phyloP scores from a whole-genome alignment of 768 basidiomycete genomes.

The Pulveroboletus sp. region DNA sequence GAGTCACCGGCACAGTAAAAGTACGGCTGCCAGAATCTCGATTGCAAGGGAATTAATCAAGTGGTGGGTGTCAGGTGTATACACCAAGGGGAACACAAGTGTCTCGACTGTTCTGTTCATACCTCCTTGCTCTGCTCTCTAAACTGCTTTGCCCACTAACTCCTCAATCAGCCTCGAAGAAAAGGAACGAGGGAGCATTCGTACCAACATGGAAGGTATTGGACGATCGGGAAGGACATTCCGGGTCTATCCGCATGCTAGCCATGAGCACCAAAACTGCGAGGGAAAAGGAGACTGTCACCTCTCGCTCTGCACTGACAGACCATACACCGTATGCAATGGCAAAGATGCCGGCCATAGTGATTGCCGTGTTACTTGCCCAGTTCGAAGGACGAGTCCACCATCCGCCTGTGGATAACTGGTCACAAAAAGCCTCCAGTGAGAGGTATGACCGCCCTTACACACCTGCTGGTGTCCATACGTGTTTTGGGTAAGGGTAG shows the following conservation, averaged over 20 bases:
- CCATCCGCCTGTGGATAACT: slow-evolving; percentile 71
- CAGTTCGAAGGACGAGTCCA: slow-evolving; percentile 91
- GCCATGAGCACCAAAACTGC: slow-evolving; percentile 3
- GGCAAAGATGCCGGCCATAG: slow-evolving; percentile 61
- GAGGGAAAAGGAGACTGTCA: slow-evolving; percentile 25
- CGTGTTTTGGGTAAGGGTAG: slow-evolving; percentile 92
- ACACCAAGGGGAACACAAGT: neutral
- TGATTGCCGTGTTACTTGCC: slow-evolving; percentile 78
- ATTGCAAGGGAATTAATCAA: no score
- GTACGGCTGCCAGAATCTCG: no score
- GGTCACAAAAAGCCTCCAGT: neutral
- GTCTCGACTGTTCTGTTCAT: slow-evolving; percentile 4
- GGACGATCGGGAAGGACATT: slow-evolving; percentile 54
- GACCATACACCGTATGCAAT: slow-evolving; percentile 66
- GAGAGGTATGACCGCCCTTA: neutral
- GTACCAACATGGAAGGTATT: slow-evolving; percentile 77
- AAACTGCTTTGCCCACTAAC: slow-evolving; percentile 51
- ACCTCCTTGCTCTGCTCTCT: slow-evolving; percentile 26
- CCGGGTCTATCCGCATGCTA: slow-evolving; percentile 43
- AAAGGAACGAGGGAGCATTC: slow-evolving; percentile 22
- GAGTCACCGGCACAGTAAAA: no score
- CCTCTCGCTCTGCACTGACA: slow-evolving; percentile 77
- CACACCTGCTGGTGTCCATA: slow-evolving; percentile 89
- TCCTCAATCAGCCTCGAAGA: neutral
- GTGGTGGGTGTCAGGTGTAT: no score